Evolutionary conservation across 1,284 basidiomycete species (phyloP), one percentile per base, ranked within the genome.

Genomic region (Heterobasidion occidentale): DNA sequence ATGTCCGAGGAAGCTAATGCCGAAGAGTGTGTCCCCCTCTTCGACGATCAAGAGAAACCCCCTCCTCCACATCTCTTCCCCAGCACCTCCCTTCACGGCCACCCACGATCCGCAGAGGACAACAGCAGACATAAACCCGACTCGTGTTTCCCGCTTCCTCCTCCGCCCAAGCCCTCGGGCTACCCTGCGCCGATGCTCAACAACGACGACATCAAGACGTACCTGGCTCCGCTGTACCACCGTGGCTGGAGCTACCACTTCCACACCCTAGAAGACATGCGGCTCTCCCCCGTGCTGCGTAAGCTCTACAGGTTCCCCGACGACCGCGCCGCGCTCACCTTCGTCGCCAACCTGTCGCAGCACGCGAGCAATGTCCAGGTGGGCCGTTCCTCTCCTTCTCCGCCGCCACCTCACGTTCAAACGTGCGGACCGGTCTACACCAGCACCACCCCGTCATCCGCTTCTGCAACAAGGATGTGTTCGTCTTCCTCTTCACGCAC

Each of bases 381-480:
- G 14, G 9, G 52, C 17, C n/a, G 12, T 7, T 46, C 6, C 5
- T 12, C 15, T 34, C 52, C 35, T 17, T 7, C 4, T 9, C 19
- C 38, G 7, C 5, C 19, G 51, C 17, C 36, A 11, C 11, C 12
- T 9, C n/a, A 19, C 19, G 49, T 51, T 11, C 8, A 15, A 12
- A 15, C 12, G 9, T 38, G 1, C 17, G 36, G 5, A 9, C 50
- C 14, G 9, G 7, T 27, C 19, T 53, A 5, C 27, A 15, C 4
- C 15, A 54, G 53, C 53, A 54, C 36, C 53, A 54, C 36, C 46
- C 53, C 9, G 20, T 33, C 3, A 38, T 54, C 33, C n/a, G 17
- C 15, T 38, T 54, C n/a, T 15, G 15, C 14, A n/a, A 38, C n/a
- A 20, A 48, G 7, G 36, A 49, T 6, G 7, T 48, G 7, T 12